A percentile compares a stretch with the other conserved stretches of the same genome.
Evolutionary conservation across 2,329 filamentous ascomycete genomes (phyloP).

Genomic region (Volutella citrinella): DNA sequence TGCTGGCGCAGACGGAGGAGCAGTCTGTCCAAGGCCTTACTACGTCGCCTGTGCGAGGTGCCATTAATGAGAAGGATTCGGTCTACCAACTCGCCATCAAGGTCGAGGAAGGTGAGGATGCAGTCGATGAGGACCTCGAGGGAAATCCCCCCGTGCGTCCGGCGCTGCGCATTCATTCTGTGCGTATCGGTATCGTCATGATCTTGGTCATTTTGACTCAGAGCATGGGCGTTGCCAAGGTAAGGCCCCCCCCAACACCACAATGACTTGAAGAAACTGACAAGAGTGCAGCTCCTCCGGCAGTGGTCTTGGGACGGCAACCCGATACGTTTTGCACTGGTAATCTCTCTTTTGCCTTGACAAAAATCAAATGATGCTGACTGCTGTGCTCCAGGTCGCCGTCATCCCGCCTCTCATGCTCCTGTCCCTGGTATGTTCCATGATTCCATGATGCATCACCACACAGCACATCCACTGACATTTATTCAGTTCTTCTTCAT

Average conservation of each 20-base stretch:
- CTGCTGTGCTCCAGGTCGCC: slow-evolving; percentile 7
- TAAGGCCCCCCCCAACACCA: too few relatives aligned
- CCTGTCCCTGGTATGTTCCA: slow-evolving; percentile 13
- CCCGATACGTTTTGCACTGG: slow-evolving; percentile 15
- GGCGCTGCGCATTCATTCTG: slow-evolving; percentile 18
- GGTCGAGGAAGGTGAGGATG: slow-evolving; percentile 23
- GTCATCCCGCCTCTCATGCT: slow-evolving; percentile 18
- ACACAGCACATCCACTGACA: neutral
- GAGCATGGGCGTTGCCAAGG: slow-evolving; percentile 21
- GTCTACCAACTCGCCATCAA: slow-evolving; percentile 22
- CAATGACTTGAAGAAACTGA: too few relatives aligned
- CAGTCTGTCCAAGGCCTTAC: slow-evolving; percentile 12
- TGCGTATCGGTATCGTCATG: slow-evolving; percentile 23
- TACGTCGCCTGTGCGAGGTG: slow-evolving; percentile 23
- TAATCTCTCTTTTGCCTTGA: slow-evolving; percentile 2
- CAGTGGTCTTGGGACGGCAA: slow-evolving; percentile 22
- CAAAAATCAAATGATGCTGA: too few relatives aligned
- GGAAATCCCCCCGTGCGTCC: slow-evolving; percentile 17
- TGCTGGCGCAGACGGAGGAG: slow-evolving; percentile 20
- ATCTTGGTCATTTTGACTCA: slow-evolving; percentile 24
- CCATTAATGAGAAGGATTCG: slow-evolving; percentile 23
- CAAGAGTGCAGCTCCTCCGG: slow-evolving; percentile 6
- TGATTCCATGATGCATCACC: fast-evolving
- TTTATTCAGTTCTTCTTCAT: slow-evolving; percentile 23
- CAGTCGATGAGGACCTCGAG: slow-evolving; percentile 18